Evolutionary conservation across 2,329 filamentous ascomycete species (phyloP).

Genomic region (Alternaria ethzedia): DNA sequence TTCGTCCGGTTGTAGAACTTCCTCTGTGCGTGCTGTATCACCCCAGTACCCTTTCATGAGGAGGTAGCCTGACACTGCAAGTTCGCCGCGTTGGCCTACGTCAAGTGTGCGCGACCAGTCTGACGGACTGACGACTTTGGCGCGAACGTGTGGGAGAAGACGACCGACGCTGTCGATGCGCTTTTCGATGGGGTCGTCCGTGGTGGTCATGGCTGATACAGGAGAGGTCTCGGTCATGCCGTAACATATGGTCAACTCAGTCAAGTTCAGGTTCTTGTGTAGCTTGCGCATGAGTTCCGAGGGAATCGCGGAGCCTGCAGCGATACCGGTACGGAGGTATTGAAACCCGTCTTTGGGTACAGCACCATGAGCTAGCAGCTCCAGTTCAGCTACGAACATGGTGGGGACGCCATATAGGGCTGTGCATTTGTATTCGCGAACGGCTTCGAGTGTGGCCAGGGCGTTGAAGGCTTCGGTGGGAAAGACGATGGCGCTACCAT

Average conservation of each 20-base stretch:
- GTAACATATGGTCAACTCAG: slow-evolving; percentile 90
- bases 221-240: slow-evolving; percentile 93
- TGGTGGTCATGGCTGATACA: slow-evolving; percentile 79
- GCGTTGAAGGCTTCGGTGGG: slow-evolving; percentile 88
- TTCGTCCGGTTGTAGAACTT: slow-evolving; percentile 67
- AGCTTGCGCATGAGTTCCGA: slow-evolving; percentile 79
- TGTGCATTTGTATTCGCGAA: slow-evolving; percentile 68
- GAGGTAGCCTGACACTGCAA: slow-evolving; percentile 83
- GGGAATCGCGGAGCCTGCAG: slow-evolving; percentile 85
- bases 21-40: slow-evolving; percentile 71
- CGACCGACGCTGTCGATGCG: slow-evolving; percentile 78
- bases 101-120: slow-evolving; percentile 67
- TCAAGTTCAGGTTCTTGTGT: slow-evolving; percentile 75
- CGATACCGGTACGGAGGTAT: slow-evolving; percentile 84
- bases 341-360: slow-evolving; percentile 61
- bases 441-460: slow-evolving; percentile 68
- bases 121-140: slow-evolving; percentile 75
- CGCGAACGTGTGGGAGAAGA: slow-evolving; percentile 80
- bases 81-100: slow-evolving; percentile 74
- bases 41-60: slow-evolving; percentile 91
- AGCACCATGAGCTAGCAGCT: slow-evolving; percentile 67
- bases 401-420: slow-evolving; percentile 89
- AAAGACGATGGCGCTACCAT: slow-evolving; percentile 81
- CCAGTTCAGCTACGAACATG: slow-evolving; percentile 91
- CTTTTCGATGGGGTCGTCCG: slow-evolving; percentile 74